A percentile compares a stretch with the other conserved stretches of the same genome.
phyloP scores from a whole-genome alignment of 441 rosid genomes.

The Pelargonium myrrhifolium region DNA sequence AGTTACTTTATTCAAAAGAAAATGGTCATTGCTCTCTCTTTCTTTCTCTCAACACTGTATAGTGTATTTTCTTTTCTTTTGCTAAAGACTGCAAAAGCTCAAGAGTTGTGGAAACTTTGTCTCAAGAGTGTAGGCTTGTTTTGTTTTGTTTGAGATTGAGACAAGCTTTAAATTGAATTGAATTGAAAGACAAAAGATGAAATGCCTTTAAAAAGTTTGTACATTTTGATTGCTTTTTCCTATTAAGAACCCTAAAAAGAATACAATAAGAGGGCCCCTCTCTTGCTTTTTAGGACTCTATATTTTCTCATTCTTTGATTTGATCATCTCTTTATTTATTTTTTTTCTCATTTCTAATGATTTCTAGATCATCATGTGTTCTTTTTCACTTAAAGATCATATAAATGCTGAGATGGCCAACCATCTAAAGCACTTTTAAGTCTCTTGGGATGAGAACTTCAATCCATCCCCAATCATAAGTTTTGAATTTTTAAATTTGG shows the following conservation, averaged over 20 bases:
- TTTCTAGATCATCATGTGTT: constrained; percentile 24
- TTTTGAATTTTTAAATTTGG: no score
- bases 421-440: not conserved
- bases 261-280: constrained; percentile 32
- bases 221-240: constrained; percentile 42
- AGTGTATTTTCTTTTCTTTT: constrained; percentile 18
- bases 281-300: constrained; percentile 23
- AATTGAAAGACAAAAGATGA: constrained; percentile 22
- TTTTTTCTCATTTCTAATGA: constrained; percentile 25
- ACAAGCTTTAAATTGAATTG: constrained; percentile 1
- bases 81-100: constrained; percentile 43
- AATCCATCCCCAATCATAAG: not conserved
- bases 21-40: not conserved
- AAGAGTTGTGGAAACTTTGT: constrained; percentile 41
- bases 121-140: constrained; percentile 16
- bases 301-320: constrained; percentile 1
- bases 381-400: not conserved
- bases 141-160: not conserved
- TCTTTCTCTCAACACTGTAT: not conserved
- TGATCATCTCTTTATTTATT: constrained; percentile 13
- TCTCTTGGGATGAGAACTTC: constrained; percentile 9
- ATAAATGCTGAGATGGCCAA: constrained; percentile 4
- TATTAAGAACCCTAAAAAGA: constrained; percentile 47
- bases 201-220: constrained; percentile 34
- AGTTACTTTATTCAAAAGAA: constrained; percentile 14